These are phyloP conservation scores for Podospora pseudopauciseta DNA, from an alignment of 495 filamentous ascomycete species.

Conservation along the genomic window DNA sequence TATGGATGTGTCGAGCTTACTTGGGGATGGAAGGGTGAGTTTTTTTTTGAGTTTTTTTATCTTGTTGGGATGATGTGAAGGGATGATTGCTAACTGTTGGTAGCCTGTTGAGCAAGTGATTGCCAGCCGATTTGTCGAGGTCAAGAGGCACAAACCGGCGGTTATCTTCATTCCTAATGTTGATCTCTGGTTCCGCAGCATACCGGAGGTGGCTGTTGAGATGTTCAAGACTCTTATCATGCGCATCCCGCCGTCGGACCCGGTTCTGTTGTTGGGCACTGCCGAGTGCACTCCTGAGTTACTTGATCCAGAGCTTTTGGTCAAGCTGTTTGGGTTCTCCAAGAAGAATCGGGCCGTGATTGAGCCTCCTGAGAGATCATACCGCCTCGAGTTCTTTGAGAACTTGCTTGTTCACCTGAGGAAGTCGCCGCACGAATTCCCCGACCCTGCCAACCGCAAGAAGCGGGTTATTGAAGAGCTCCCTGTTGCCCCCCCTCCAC, in stretches of 20 bases:
- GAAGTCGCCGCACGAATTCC: constrained; percentile 78
- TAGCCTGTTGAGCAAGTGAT: constrained; percentile 79
- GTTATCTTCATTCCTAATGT: constrained; percentile 92
- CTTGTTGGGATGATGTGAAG: background rate
- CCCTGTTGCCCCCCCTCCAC: constrained; percentile 67
- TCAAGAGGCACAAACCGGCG: constrained; percentile 89
- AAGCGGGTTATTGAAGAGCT: constrained; percentile 75
- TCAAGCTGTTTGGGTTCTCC: constrained; percentile 80
- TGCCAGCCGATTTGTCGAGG: constrained; percentile 84
- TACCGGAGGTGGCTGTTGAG: constrained; percentile 58
- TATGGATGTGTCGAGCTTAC: constrained; percentile 84
- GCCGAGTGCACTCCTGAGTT: constrained; percentile 60
- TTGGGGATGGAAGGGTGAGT: constrained; percentile 55
- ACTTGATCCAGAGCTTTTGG: constrained; percentile 54
- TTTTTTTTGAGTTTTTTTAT: background rate
- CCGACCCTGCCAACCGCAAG: constrained; percentile 78
- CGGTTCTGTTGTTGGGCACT: constrained; percentile 79
- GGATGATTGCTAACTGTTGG: constrained; percentile 22
- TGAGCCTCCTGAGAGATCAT: constrained; percentile 55
- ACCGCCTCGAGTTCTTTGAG: constrained; percentile 72
- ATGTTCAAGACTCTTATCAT: constrained; percentile 77
- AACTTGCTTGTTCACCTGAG: constrained; percentile 68
- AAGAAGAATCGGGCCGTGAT: constrained; percentile 70
- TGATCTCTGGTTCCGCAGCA: constrained; percentile 75
- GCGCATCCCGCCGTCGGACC: constrained; percentile 79